Evolutionary conservation across 352 stramenopile genomes (phyloP), one percentile per base, ranked within the genome.

Genomic region (Paralagenidium karlingii): DNA sequence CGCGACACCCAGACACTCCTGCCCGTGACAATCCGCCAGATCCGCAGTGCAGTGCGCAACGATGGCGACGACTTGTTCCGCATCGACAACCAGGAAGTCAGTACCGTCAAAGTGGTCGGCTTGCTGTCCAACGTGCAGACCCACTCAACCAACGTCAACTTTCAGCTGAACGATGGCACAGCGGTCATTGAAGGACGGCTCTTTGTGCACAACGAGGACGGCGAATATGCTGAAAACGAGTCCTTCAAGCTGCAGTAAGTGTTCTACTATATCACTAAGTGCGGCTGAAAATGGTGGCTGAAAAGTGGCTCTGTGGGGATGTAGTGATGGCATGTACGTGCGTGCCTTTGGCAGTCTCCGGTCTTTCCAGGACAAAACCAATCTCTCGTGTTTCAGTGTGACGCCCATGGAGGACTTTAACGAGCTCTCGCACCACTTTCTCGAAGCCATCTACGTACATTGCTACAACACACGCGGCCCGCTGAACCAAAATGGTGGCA

Each of bases 381-480:
- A 68, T 39, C 51, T 98, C 15, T 75, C 89, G 11, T 90, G 82
- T 41, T 94, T 94, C 48, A 66, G 68, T 25, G 65, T 97, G 45
- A 68, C 67, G 28, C 69, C 71, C 5, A 47, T 98, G 19, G 61
- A 73, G 18, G 77, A 92, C 55, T 82, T 87, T 20, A 97, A 98
- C 63, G 78, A 97, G 56, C 32, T 98, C n/a, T 97, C 94, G 16
- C 78, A 97, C 70, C 94, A 98, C 53, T 80, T 97, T 28, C 60
- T 97, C 37, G 84, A 97, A 46, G 71, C 88, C 18, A 86, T 96
- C n/a, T 89, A 96, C 50, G 70, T 77, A 10, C 82, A 90, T 46
- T 88, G 95, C 56, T 86, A 82, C 51, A 66, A 82, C 44, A 85
- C 73, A 15, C 80, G 80, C 47, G 77, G 70, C 0, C 49, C 60